These are phyloP conservation scores for Ustilago shanxiensis DNA, from an alignment of 1,284 basidiomycete species.

Conservation along the genomic window DNA sequence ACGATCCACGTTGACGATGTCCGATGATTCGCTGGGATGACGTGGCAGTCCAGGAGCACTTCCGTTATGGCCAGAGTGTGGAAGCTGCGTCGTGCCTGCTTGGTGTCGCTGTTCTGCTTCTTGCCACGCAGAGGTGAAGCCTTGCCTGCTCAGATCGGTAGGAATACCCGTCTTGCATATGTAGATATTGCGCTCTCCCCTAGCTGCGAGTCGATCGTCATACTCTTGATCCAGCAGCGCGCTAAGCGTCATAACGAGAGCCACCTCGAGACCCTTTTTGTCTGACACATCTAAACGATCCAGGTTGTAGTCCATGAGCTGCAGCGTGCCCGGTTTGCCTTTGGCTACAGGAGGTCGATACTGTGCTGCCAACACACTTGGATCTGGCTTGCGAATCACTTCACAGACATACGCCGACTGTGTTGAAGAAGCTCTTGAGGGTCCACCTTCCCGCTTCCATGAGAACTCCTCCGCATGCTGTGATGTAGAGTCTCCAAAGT, in stretches of 20 bases:
- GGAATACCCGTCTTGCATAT: slow-evolving; percentile 36
- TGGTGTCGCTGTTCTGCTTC: slow-evolving; percentile 31
- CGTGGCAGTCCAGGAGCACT: neutral
- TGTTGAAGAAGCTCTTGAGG: slow-evolving; percentile 23
- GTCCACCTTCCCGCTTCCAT: slow-evolving; percentile 67
- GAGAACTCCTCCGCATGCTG: slow-evolving; percentile 30
- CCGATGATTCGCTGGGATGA: neutral
- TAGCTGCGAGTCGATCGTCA: slow-evolving; percentile 55
- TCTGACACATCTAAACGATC: slow-evolving; percentile 85
- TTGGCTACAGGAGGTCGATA: slow-evolving; percentile 78
- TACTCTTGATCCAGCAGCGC: slow-evolving; percentile 82
- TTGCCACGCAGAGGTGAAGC: slow-evolving; percentile 26
- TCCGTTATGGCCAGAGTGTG: neutral
- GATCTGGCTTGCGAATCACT: slow-evolving; percentile 84
- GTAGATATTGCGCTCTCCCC: slow-evolving; percentile 46
- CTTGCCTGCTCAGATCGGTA: slow-evolving; percentile 36
- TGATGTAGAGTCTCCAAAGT: slow-evolving; percentile 75
- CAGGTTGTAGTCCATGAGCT: slow-evolving; percentile 86
- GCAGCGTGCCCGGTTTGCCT: slow-evolving; percentile 78
- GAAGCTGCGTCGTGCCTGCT: neutral
- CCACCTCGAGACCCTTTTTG: slow-evolving; percentile 78
- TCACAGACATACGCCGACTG: slow-evolving; percentile 70
- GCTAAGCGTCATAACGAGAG: slow-evolving; percentile 80
- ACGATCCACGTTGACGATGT: slow-evolving; percentile 12
- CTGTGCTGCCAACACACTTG: slow-evolving; percentile 83